Evolutionary conservation across 2,329 filamentous ascomycete genomes (phyloP).

Genomic region (Metarhizium humberi): DNA sequence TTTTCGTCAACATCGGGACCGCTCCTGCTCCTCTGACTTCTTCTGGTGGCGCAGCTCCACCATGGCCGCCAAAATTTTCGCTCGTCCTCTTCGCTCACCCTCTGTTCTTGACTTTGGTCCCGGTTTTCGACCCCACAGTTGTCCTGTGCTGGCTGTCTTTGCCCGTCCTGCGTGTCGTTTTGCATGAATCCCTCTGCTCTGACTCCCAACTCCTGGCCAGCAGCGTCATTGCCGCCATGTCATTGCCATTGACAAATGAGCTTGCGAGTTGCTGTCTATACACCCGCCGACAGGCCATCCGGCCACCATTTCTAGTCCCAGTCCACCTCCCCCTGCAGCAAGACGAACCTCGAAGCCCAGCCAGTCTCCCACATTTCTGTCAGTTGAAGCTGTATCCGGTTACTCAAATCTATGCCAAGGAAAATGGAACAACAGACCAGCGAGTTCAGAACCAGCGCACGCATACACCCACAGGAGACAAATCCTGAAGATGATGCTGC

Average conservation of each 20-base stretch:
- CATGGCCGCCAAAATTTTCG: conserved; percentile 1
- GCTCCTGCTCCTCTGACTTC: neutral
- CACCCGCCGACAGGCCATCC: conserved; percentile 3
- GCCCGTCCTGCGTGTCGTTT: neutral
- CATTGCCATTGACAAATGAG: too few relatives aligned
- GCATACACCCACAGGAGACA: too few relatives aligned
- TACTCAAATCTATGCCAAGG: too few relatives aligned
- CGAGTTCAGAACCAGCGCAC: too few relatives aligned
- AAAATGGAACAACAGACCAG: too few relatives aligned
- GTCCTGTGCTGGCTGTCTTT: neutral
- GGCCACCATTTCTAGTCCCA: conserved; percentile 2
- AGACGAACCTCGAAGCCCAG: neutral
- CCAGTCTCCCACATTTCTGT: neutral
- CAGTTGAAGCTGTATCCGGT: neutral
- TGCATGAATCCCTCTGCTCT: neutral
- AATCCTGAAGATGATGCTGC: too few relatives aligned
- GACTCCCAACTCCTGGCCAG: too few relatives aligned
- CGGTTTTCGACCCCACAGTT: neutral
- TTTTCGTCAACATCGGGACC: too few relatives aligned
- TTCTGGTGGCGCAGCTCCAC: neutral
- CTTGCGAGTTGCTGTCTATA: neutral
- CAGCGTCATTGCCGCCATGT: neutral
- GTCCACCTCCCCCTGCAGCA: neutral
- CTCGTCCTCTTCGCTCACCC: neutral
- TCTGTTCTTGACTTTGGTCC: neutral